phyloP scores from a whole-genome alignment of 2,329 filamentous ascomycete species.

The Colletotrichum costaricense region DNA sequence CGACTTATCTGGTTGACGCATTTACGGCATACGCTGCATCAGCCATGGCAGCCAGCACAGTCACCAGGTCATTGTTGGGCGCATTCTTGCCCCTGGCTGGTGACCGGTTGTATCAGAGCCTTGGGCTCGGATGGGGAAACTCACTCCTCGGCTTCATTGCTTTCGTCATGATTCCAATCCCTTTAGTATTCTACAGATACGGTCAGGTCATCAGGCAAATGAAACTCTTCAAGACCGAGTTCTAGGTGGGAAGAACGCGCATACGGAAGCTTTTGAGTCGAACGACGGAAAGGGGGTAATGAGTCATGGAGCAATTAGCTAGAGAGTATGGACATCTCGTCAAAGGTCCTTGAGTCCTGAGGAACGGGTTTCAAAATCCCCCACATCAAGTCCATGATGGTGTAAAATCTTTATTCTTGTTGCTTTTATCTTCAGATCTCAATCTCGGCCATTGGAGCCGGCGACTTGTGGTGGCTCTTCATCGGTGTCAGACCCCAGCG shows the following conservation, averaged over 20 bases:
- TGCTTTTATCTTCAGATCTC: background rate
- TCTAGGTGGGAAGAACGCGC: background rate
- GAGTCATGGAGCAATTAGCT: too few relatives aligned
- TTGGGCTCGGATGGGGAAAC: slow-evolving; percentile 37
- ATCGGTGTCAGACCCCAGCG: slow-evolving; percentile 86
- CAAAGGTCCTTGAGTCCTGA: too few relatives aligned
- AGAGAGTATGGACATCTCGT: too few relatives aligned
- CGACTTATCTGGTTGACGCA: slow-evolving; percentile 74
- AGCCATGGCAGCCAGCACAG: slow-evolving; percentile 70
- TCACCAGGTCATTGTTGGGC: slow-evolving; percentile 60
- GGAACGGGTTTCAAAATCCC: too few relatives aligned
- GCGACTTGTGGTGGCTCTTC: slow-evolving; percentile 61
- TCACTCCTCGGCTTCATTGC: slow-evolving; percentile 53
- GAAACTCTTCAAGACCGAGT: background rate
- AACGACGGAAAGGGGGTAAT: too few relatives aligned
- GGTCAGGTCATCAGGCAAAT: slow-evolving; percentile 47
- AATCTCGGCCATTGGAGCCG: slow-evolving; percentile 11
- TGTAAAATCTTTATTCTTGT: background rate
- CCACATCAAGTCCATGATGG: too few relatives aligned
- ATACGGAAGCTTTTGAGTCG: too few relatives aligned
- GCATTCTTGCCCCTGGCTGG: slow-evolving; percentile 30
- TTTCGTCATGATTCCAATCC: slow-evolving; percentile 55
- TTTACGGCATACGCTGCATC: slow-evolving; percentile 56
- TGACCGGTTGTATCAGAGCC: slow-evolving; percentile 12
- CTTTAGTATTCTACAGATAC: slow-evolving; percentile 56